Conservation (phyloP, 140 eudicot species). For the Flaveria floridana region DNA sequence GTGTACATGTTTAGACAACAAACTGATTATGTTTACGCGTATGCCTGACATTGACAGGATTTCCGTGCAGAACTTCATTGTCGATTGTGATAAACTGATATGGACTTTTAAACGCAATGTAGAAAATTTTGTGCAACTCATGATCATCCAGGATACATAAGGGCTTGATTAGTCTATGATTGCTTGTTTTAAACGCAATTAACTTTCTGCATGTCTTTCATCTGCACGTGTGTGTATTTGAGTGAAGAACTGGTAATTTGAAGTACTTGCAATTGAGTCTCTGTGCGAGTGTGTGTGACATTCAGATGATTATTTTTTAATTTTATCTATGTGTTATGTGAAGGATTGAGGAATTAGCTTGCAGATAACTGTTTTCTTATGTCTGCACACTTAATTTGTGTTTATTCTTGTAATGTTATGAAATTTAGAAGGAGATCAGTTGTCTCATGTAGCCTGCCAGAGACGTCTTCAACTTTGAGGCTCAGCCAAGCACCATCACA, state of each 20-base stretch:
- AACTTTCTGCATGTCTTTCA: conserved; percentile 1
- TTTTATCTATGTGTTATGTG: not conserved
- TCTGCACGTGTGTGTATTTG: conserved; percentile 17
- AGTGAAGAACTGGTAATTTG: conserved; percentile 25
- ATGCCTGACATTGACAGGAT: conserved; percentile 8
- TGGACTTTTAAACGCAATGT: conserved; percentile 19
- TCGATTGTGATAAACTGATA: conserved; percentile 16
- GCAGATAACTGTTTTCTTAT: not conserved
- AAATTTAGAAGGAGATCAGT: conserved; percentile 48
- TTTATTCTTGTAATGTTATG: conserved; percentile 30
- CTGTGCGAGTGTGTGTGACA: conserved; percentile 14
- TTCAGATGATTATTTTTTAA: not conserved
- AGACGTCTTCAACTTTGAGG: conserved; percentile 49
- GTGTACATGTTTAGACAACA: conserved; percentile 16
- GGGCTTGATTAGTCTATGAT: conserved; percentile 9
- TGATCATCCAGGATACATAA: conserved; percentile 6
- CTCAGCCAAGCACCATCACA: conserved; percentile 60
- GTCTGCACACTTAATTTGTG: conserved; percentile 6
- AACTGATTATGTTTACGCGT: conserved; percentile 2
- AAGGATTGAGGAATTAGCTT: conserved; percentile 19
- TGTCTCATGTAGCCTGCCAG: conserved; percentile 46
- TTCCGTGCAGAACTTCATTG: not conserved
- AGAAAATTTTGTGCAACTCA: conserved; percentile 3
- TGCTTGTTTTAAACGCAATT: conserved; percentile 1
- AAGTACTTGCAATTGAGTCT: conserved; percentile 17